Percentiles rank a stretch among this genome's conserved stretches.
These are phyloP conservation scores for Chaetomiaceae sp. DNA, from an alignment of 2,329 filamentous ascomycete species.

Conservation along the genomic window DNA sequence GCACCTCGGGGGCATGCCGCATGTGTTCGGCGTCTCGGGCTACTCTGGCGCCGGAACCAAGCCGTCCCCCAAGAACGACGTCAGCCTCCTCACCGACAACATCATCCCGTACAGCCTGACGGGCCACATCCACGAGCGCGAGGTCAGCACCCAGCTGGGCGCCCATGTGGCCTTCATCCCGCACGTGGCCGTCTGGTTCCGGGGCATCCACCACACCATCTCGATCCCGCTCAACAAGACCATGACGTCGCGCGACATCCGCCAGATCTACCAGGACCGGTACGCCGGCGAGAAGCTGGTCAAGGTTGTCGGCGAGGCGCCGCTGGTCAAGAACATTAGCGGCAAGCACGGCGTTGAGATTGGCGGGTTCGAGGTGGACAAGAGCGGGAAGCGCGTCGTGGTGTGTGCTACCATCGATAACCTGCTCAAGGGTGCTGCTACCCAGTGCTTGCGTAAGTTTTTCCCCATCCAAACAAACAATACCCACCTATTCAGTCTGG, in stretches of 20 bases:
- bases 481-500: not conserved
- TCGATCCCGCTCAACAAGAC: conserved; percentile 79
- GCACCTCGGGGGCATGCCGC: conserved; percentile 71
- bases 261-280: conserved; percentile 91
- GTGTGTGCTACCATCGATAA: conserved; percentile 93
- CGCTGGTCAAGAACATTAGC: conserved; percentile 77
- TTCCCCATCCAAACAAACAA: not conserved
- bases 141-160: conserved; percentile 77
- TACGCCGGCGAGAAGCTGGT: conserved; percentile 95
- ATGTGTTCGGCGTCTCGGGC: conserved; percentile 84
- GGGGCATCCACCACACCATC: conserved; percentile 89
- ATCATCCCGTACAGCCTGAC: conserved; percentile 87
- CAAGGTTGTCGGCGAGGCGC: conserved; percentile 84
- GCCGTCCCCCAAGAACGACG: conserved; percentile 89
- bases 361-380: conserved; percentile 92
- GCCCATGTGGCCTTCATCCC: conserved; percentile 78
- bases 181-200: conserved; percentile 95
- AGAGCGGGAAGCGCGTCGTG: conserved; percentile 84
- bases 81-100: conserved; percentile 77
- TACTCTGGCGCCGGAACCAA: conserved; percentile 96
- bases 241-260: conserved; percentile 88
- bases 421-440: conserved; percentile 85
- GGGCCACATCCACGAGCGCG: conserved; percentile 90
- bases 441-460: conserved; percentile 81
- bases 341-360: conserved; percentile 88